These are phyloP conservation scores for Arabidopsis arenosa DNA, from an alignment of 345 rosid genomes.

Conservation along the genomic window DNA sequence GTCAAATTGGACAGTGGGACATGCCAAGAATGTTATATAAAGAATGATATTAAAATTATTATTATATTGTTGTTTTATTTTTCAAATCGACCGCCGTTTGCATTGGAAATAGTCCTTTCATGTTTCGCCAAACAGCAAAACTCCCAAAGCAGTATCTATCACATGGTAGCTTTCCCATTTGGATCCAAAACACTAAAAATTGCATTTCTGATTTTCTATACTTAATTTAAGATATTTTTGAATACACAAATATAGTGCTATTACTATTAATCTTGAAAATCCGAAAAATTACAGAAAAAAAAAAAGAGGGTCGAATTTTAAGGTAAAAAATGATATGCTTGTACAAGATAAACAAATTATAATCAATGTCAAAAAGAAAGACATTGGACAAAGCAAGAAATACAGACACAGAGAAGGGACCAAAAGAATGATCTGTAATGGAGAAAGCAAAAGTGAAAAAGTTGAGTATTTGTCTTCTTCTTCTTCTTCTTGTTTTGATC, in stretches of 20 bases:
- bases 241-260: conserved; percentile 17
- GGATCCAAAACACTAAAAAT: background rate
- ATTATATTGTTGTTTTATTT: background rate
- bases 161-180: conserved; percentile 27
- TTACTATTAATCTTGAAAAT: conserved; percentile 8
- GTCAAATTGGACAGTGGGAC: conserved; percentile 30
- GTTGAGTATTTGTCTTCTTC: background rate
- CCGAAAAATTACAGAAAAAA: background rate
- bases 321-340: conserved; percentile 34
- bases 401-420: conserved; percentile 22
- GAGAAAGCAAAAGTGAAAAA: conserved; percentile 15
- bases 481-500: conserved; percentile 44
- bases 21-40: conserved; percentile 23
- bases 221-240: background rate
- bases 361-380: conserved; percentile 19
- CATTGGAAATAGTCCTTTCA: conserved; percentile 30
- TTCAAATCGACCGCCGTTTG: conserved; percentile 27
- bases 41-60: background rate
- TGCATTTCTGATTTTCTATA: background rate
- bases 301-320: background rate
- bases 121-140: conserved; percentile 23
- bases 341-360: conserved; percentile 33
- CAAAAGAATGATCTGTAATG: conserved; percentile 39
- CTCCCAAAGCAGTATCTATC: conserved; percentile 15
- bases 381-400: conserved; percentile 28